Base-by-base conservation (phyloP, 129 eudicot species). In the Pseudognaphalium luteoalbum region DNA sequence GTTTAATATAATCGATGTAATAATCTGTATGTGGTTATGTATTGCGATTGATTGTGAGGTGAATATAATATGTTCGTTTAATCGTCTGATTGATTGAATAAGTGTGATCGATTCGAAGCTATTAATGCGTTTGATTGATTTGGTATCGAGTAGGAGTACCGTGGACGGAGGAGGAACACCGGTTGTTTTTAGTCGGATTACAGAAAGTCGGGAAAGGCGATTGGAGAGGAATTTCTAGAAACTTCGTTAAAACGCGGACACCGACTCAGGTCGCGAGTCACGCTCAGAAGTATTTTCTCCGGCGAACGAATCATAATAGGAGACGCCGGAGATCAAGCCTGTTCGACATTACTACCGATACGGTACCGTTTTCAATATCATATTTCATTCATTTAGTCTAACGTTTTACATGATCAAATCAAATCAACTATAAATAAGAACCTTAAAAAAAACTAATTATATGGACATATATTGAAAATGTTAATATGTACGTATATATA, bases 261-360 rank as follows among this genome's bases (percentile, higher is more conserved):
- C 98, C 98, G 11, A 93, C 98, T 28, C 98, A 93, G 77, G 98
- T 93, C 14, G 98, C 98, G 5, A 93, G 98, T 81, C 98, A 93
- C 79, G 98, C 98, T 73, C 99, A 91, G 66, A 94, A 91, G 58
- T 91, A 94, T 68, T 94, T 94, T 78, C 96, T 91, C 89, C 93
- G 99, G 42, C 88, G 87, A 1, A 89, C 74, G 77, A 94, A 91
- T 69, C 87, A 82, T 61, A 94, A 80, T 47, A 86, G 97, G 85
- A 81, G 99, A 4, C 97, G 97, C 81, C 96, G 99, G 77, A 80
- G 97, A 66, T 85, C 99, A 33, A 94, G 99, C 62, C 92, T 94
- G 1, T 94, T 94, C 72, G 99, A 94, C 84, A 94, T 94, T 72
- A 94, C 99, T 39, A 81, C 97, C 14, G 97, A 91, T 64, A 67